Percentiles rank a stretch among this genome's conserved stretches.
phyloP scores from a whole-genome alignment of 2,329 filamentous ascomycete genomes.

The Beauveria medogensis region DNA sequence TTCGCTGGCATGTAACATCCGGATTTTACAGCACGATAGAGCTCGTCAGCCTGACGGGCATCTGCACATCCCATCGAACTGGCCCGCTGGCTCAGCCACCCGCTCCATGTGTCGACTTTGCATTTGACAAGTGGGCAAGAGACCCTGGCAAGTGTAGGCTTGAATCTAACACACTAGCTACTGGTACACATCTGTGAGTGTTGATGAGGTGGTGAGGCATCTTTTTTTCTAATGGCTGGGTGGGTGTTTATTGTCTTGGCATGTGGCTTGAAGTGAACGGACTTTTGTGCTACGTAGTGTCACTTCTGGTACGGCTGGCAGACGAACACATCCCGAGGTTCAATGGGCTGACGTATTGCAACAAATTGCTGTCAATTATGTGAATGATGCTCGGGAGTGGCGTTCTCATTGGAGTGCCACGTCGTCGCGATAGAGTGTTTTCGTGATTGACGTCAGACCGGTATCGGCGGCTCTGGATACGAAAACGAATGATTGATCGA shows the following conservation, averaged over 20 bases:
- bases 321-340: not conserved
- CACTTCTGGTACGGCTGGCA: not conserved
- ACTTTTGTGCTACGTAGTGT: not conserved
- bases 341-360: too few relatives aligned
- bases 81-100: constrained; percentile 1
- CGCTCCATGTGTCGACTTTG: not conserved
- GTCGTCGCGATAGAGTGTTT: not conserved
- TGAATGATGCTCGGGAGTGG: too few relatives aligned
- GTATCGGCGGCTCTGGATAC: not conserved
- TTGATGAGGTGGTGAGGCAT: not conserved
- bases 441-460: not conserved
- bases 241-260: not conserved
- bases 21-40: not conserved
- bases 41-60: not conserved
- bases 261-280: not conserved
- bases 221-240: not conserved
- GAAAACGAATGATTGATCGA: too few relatives aligned
- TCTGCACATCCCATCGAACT: not conserved
- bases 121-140: not conserved
- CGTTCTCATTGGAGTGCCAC: too few relatives aligned
- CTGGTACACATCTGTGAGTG: not conserved
- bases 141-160: not conserved
- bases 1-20: not conserved
- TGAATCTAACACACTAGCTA: not conserved
- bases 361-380: too few relatives aligned